phyloP scores from a whole-genome alignment of 495 filamentous ascomycete genomes.

The Penicillium subrubescens region DNA sequence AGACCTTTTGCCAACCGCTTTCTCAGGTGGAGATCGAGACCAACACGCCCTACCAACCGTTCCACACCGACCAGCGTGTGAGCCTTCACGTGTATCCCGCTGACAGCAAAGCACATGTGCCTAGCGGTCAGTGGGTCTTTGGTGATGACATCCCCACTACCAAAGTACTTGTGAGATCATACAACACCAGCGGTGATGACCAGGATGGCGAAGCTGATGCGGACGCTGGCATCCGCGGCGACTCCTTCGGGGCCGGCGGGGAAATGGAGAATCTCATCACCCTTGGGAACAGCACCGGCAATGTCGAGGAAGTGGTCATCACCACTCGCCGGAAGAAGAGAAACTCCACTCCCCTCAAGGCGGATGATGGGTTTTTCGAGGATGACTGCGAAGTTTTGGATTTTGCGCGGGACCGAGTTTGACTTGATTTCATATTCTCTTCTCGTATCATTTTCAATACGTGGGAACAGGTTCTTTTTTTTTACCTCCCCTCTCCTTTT shows the following conservation, averaged over 20 bases:
- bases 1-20: constrained; percentile 53
- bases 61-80: constrained; percentile 84
- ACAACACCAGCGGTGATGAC: constrained; percentile 53
- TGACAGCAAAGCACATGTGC: constrained; percentile 23
- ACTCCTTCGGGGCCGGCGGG: constrained; percentile 37
- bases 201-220: constrained; percentile 50
- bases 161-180: constrained; percentile 61
- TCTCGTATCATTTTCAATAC: neutral
- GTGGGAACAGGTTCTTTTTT: neutral
- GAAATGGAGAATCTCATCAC: constrained; percentile 57
- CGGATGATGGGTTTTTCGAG: constrained; percentile 88
- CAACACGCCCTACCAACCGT: constrained; percentile 85
- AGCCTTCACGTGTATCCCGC: constrained; percentile 62
- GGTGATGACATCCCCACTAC: constrained; percentile 62
- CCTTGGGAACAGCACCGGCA: constrained; percentile 61
- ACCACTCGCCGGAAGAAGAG: constrained; percentile 72
- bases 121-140: constrained; percentile 65
- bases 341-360: constrained; percentile 43
- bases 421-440: constrained; percentile 23
- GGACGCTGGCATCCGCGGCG: constrained; percentile 35
- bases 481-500: constrained; percentile 8
- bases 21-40: constrained; percentile 93
- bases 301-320: constrained; percentile 76
- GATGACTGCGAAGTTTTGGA: constrained; percentile 92
- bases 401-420: constrained; percentile 84